phyloP scores from a whole-genome alignment of 2,329 filamentous ascomycete species.

The Fusarium proliferatum region DNA sequence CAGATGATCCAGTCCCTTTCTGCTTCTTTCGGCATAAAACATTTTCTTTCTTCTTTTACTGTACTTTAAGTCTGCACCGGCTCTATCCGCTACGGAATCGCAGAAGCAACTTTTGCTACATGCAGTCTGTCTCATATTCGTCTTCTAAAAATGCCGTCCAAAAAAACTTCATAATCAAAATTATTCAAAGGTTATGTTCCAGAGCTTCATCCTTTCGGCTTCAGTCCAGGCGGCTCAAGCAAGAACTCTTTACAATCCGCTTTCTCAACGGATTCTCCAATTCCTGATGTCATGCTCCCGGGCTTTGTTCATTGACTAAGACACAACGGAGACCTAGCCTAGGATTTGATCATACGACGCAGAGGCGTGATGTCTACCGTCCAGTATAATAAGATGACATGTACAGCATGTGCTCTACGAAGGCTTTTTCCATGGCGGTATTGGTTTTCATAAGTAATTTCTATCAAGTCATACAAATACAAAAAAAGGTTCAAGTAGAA shows the following conservation, averaged over 20 bases:
- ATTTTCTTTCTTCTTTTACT: neutral
- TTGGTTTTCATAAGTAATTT: neutral
- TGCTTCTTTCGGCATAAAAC: rapidly evolving
- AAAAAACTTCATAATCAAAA: rapidly evolving
- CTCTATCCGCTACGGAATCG: rapidly evolving
- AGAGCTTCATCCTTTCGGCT: neutral
- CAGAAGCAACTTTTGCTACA: neutral
- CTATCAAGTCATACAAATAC: no score
- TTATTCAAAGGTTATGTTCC: rapidly evolving
- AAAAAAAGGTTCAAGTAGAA: rapidly evolving
- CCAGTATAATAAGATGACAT: rapidly evolving
- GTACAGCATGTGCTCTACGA: neutral
- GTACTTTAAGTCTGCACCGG: rapidly evolving
- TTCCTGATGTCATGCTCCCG: rapidly evolving
- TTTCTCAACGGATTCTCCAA: neutral
- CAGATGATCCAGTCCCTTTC: rapidly evolving
- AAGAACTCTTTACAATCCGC: neutral
- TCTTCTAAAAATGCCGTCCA: neutral
- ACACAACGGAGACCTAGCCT: rapidly evolving
- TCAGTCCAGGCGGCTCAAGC: rapidly evolving
- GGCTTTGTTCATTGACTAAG: rapidly evolving
- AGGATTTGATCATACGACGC: rapidly evolving
- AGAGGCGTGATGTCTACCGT: no score
- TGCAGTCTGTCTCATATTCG: rapidly evolving
- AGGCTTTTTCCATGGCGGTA: rapidly evolving